phyloP scores from a whole-genome alignment of 192 early-diverging fungal genomes.

The Diversispora epigaea region DNA sequence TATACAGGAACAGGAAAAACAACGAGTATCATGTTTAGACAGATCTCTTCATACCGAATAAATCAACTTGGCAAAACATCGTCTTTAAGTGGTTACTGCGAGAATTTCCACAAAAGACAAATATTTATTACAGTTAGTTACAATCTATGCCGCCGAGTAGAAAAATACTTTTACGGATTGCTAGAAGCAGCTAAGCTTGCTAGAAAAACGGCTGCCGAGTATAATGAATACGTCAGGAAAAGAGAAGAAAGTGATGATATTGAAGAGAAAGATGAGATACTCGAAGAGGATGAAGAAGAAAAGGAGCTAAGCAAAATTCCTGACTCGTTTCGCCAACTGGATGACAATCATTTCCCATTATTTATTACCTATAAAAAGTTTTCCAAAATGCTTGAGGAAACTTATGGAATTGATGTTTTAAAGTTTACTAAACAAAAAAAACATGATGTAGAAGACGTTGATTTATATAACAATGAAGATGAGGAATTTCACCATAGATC shows the following conservation, averaged over 20 bases:
- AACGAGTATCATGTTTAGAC: slow-evolving; percentile 4
- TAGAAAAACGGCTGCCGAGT: neutral
- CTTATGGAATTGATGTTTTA: neutral
- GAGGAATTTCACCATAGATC: neutral
- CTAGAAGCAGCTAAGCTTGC: neutral
- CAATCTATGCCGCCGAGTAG: slow-evolving; percentile 4
- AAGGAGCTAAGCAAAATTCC: neutral
- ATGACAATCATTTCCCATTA: slow-evolving; percentile 18
- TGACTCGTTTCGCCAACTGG: neutral
- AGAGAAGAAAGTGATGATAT: neutral
- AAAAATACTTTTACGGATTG: slow-evolving; percentile 18
- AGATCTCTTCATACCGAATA: slow-evolving; percentile 1
- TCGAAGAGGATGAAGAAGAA: slow-evolving; percentile 21
- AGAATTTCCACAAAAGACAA: slow-evolving; percentile 14
- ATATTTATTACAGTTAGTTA: slow-evolving; percentile 26
- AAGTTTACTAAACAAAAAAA: neutral
- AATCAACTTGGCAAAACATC: neutral
- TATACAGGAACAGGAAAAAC: slow-evolving; percentile 14
- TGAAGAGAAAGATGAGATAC: neutral
- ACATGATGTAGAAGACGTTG: neutral
- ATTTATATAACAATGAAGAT: neutral
- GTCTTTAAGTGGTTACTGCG: neutral
- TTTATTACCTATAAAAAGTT: slow-evolving; percentile 20
- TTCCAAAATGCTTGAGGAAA: slow-evolving; percentile 20
- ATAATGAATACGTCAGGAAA: neutral